Evolutionary conservation across 2,329 filamentous ascomycete species (phyloP).

Genomic region (Nemania diffusa): DNA sequence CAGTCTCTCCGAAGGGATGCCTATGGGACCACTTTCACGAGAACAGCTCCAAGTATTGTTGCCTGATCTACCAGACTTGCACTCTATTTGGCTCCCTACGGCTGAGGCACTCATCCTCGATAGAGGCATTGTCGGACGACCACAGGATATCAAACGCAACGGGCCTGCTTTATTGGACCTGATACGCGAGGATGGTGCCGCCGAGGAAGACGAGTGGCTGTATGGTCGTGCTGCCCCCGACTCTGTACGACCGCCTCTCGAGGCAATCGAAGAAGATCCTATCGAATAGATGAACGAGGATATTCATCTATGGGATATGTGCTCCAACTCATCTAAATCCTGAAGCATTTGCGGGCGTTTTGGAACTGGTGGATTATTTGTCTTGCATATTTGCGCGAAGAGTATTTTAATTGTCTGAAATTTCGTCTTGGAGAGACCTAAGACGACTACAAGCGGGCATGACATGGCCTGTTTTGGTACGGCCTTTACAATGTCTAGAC

Average conservation of each 20-base stretch:
- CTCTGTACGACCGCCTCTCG: conserved; percentile 63
- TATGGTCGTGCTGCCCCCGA: conserved; percentile 66
- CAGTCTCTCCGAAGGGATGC: conserved; percentile 69
- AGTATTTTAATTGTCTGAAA: conserved; percentile 34
- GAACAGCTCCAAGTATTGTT: conserved; percentile 64
- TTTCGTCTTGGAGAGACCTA: conserved; percentile 26
- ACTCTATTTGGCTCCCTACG: conserved; percentile 71
- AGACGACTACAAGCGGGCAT: conserved; percentile 26
- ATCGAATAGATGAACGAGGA: conserved; percentile 48
- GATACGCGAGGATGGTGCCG: conserved; percentile 69
- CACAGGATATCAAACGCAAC: conserved; percentile 71
- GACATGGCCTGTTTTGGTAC: conserved; percentile 19
- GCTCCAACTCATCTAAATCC: conserved; percentile 16
- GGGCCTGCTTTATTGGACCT: conserved; percentile 70
- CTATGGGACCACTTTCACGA: conserved; percentile 65
- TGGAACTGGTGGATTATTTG: conserved; percentile 28
- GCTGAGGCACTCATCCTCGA: conserved; percentile 71
- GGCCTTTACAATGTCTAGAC: conserved; percentile 23
- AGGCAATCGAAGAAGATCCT: conserved; percentile 64
- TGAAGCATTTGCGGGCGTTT: conserved; percentile 49
- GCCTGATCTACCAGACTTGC: conserved; percentile 65
- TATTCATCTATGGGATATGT: conserved; percentile 24
- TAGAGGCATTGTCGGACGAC: conserved; percentile 65
- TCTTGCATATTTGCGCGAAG: conserved; percentile 36
- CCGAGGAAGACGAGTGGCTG: conserved; percentile 71